Conservation (phyloP, 139 green algal genomes). For the Pleodorina starrii region DNA sequence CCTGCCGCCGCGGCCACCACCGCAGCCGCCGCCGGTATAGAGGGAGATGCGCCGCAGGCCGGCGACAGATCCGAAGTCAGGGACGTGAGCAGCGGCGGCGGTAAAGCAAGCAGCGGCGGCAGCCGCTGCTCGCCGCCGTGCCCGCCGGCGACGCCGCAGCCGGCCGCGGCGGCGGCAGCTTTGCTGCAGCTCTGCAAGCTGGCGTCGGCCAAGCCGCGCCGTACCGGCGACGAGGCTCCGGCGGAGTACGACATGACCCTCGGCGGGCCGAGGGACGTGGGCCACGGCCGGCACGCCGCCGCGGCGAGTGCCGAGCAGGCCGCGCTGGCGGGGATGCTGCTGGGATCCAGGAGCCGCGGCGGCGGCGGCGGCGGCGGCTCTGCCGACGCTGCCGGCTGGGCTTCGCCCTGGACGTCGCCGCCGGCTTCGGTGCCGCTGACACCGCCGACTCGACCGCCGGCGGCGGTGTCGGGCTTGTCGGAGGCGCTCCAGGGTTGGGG, state of each 20-base stretch:
- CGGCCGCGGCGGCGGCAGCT: background rate
- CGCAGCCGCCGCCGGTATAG: too few species aligned
- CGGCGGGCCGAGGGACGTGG: background rate
- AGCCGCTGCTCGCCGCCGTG: background rate
- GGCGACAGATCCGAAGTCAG: too few species aligned
- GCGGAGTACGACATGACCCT: background rate
- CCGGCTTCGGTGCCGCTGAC: background rate
- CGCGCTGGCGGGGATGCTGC: background rate
- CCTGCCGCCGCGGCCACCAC: too few species aligned
- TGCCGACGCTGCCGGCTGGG: background rate
- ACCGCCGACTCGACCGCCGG: background rate
- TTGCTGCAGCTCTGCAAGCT: background rate
- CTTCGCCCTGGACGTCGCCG: background rate
- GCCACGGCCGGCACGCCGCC: background rate
- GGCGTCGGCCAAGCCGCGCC: background rate
- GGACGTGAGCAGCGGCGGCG: background rate
- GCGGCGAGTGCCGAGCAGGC: background rate
- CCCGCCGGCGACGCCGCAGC: background rate
- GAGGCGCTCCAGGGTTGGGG: constrained; percentile 1
- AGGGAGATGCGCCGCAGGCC: too few species aligned
- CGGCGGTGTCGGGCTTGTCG: background rate
- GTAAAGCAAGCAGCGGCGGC: background rate
- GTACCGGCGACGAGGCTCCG: constrained; percentile 1
- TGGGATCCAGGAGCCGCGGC: background rate
- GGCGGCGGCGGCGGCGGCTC: background rate